Conservation (phyloP, 495 filamentous ascomycete genomes). For the Neurospora hispaniola region DNA sequence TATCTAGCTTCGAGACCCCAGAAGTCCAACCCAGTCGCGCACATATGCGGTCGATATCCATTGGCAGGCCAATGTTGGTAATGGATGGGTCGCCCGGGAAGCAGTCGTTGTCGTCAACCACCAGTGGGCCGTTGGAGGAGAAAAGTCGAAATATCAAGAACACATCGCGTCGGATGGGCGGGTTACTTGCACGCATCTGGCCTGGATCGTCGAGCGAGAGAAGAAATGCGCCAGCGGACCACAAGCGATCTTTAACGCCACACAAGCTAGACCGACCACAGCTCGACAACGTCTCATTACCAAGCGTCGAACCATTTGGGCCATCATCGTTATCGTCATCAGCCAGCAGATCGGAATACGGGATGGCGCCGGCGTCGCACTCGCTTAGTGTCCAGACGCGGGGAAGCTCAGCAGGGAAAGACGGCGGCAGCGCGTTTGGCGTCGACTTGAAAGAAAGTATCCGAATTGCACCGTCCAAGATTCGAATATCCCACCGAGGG, state of each 20-base stretch:
- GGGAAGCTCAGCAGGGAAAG: neutral
- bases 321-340: neutral
- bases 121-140: neutral
- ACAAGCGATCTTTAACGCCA: neutral
- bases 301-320: neutral
- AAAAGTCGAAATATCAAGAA: neutral
- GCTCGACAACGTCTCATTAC: neutral
- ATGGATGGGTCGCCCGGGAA: neutral
- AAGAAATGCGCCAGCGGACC: neutral
- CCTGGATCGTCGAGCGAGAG: neutral
- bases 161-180: neutral
- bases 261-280: neutral
- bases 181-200: neutral
- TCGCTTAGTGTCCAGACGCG: neutral
- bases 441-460: conserved; percentile 18
- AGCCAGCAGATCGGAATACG: neutral
- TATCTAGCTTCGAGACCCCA: neutral
- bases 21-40: neutral
- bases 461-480: conserved; percentile 14
- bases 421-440: conserved; percentile 4
- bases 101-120: neutral
- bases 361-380: neutral
- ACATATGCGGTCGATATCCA: neutral
- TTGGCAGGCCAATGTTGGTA: neutral
- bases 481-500: conserved; percentile 21